These are phyloP conservation scores for Claviceps sp. DNA, from an alignment of 2,329 filamentous ascomycete species.

Conservation along the genomic window DNA sequence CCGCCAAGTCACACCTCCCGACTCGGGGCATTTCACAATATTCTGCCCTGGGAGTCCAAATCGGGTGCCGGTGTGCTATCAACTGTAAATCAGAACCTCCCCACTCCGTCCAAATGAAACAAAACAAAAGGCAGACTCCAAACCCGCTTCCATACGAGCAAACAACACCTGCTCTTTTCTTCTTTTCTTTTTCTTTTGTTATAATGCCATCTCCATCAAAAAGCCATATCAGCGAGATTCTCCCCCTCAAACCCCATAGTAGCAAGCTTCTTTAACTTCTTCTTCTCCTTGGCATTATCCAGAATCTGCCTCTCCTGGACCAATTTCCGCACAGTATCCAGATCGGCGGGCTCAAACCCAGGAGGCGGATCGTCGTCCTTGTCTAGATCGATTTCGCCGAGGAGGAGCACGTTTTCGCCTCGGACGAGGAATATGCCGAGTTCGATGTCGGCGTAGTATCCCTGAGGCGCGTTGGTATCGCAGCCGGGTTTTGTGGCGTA, in stretches of 20 bases:
- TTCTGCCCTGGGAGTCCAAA: constrained; percentile 31
- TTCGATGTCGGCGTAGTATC: constrained; percentile 69
- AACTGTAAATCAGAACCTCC: neutral
- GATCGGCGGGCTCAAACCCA: constrained; percentile 51
- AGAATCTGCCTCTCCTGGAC: constrained; percentile 57
- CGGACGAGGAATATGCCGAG: constrained; percentile 84
- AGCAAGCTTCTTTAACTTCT: constrained; percentile 54
- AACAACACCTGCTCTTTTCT: too few relatives aligned
- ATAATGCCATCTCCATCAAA: constrained; percentile 26
- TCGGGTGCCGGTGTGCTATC: neutral
- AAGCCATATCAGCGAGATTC: constrained; percentile 58
- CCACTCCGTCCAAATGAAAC: neutral
- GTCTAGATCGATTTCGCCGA: constrained; percentile 95
- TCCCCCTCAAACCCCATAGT: constrained; percentile 81
- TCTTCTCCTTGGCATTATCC: constrained; percentile 63
- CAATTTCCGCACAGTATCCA: constrained; percentile 56
- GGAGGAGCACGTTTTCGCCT: constrained; percentile 90
- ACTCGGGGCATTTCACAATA: constrained; percentile 48
- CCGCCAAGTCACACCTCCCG: neutral
- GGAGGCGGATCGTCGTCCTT: constrained; percentile 81
- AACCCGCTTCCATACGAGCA: neutral
- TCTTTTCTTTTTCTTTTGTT: too few relatives aligned
- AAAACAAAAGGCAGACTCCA: neutral
- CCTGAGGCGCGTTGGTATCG: constrained; percentile 21
- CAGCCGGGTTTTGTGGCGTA: constrained; percentile 45